phyloP scores from a whole-genome alignment of 2,329 filamentous ascomycete genomes.

The Pseudogymnoascus sp. region DNA sequence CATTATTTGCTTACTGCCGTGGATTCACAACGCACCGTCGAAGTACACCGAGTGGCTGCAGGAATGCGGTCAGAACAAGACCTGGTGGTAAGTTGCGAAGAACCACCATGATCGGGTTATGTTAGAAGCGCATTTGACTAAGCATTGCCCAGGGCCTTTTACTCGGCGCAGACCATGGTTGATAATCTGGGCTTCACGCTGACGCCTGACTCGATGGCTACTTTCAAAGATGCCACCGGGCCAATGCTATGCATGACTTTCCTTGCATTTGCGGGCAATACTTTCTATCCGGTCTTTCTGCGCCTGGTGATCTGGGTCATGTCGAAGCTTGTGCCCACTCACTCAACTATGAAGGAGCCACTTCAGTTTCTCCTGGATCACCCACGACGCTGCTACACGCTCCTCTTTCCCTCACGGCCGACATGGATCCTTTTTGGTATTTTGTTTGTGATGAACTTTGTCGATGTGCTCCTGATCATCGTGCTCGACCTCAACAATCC shows the following conservation, averaged over 20 bases:
- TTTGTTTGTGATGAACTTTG: slow-evolving; percentile 67
- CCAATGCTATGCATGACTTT: slow-evolving; percentile 71
- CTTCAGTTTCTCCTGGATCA: slow-evolving; percentile 86
- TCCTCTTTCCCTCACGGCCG: slow-evolving; percentile 80
- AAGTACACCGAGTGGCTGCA: slow-evolving; percentile 49
- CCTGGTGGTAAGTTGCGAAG: slow-evolving; percentile 91
- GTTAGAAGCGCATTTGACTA: background rate
- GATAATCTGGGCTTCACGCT: slow-evolving; percentile 92
- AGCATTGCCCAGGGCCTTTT: background rate
- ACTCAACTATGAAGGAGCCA: slow-evolving; percentile 77
- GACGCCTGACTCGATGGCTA: slow-evolving; percentile 88
- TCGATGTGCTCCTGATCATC: slow-evolving; percentile 86
- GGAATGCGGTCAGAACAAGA: slow-evolving; percentile 49
- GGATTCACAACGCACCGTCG: slow-evolving; percentile 63
- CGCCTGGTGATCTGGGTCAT: slow-evolving; percentile 83
- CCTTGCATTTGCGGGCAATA: slow-evolving; percentile 90
- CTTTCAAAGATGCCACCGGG: slow-evolving; percentile 70
- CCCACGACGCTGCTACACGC: slow-evolving; percentile 88
- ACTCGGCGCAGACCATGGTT: slow-evolving; percentile 31
- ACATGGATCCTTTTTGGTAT: slow-evolving; percentile 96
- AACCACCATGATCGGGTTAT: slow-evolving; percentile 53
- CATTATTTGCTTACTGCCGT: slow-evolving; percentile 65
- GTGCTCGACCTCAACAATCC: slow-evolving; percentile 61
- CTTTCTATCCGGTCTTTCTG: slow-evolving; percentile 89
- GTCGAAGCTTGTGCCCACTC: slow-evolving; percentile 56